Evolutionary conservation across 768 basidiomycete species (phyloP).

Genomic region (Amylocystis lapponica): DNA sequence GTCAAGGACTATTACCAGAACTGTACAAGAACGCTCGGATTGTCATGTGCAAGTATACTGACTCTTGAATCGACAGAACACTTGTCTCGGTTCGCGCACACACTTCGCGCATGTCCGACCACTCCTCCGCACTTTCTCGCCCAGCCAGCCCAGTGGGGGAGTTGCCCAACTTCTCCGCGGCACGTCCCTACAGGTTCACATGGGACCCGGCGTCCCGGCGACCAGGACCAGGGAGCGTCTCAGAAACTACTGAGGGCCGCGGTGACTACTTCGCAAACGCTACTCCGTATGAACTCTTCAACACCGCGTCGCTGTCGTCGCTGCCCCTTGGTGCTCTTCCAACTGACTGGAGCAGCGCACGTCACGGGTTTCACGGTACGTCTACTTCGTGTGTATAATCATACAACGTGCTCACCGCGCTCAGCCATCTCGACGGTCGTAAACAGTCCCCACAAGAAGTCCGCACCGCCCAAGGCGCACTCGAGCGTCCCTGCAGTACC

Average conservation of each 20-base stretch:
- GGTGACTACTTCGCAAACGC: constrained; percentile 48
- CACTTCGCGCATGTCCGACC: constrained; percentile 39
- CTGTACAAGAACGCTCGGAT: no score
- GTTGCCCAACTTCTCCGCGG: constrained; percentile 37
- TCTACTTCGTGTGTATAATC: constrained; percentile 1
- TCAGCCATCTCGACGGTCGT: constrained; percentile 91
- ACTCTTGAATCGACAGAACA: no score
- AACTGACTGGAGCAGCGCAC: constrained; percentile 72
- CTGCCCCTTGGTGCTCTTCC: constrained; percentile 47
- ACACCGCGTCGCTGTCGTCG: constrained; percentile 40
- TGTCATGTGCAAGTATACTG: no score
- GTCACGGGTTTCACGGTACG: constrained; percentile 86
- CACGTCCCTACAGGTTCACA: constrained; percentile 65
- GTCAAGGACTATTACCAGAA: no score
- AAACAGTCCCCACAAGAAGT: constrained; percentile 81
- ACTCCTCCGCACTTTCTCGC: constrained; percentile 49
- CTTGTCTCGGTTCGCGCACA: no score
- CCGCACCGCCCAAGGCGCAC: constrained; percentile 85
- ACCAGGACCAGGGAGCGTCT: constrained; percentile 64
- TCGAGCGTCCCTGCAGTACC: constrained; percentile 68
- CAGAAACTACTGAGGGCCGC: constrained; percentile 65
- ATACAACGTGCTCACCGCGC: constrained; percentile 7
- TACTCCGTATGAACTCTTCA: constrained; percentile 39
- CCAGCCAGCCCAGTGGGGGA: constrained; percentile 49
- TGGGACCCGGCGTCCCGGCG: constrained; percentile 58